Conservation (phyloP, 2,329 filamentous ascomycete species). For the Claviceps africana region DNA sequence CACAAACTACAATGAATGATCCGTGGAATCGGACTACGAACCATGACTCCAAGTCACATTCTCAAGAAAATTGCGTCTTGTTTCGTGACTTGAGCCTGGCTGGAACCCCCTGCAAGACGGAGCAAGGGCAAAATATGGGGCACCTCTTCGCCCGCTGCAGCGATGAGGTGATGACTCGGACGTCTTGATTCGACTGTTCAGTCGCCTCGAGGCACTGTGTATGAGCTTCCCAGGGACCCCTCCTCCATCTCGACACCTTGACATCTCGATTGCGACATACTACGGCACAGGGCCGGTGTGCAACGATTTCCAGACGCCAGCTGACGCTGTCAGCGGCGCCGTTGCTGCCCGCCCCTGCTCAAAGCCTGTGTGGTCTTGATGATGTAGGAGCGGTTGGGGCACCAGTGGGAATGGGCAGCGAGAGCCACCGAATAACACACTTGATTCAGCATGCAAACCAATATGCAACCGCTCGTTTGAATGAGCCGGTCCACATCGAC, state of each 20-base stretch:
- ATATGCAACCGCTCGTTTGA: not conserved
- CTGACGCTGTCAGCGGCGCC: not conserved
- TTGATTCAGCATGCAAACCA: not conserved
- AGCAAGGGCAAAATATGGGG: constrained; percentile 1
- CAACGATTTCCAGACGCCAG: not conserved
- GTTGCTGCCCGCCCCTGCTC: constrained; percentile 1
- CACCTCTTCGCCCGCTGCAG: not conserved
- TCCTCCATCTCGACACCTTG: not conserved
- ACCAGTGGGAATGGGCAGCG: not conserved
- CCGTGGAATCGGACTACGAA: not conserved
- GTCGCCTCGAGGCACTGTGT: not conserved
- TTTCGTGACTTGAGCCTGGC: not conserved
- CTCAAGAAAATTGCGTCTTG: not conserved
- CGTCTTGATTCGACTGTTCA: not conserved
- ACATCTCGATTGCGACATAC: not conserved
- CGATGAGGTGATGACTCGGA: not conserved
- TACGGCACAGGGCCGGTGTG: not conserved
- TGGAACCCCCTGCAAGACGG: not conserved
- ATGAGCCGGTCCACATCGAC: not conserved
- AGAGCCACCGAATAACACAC: not conserved
- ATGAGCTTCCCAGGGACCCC: not conserved
- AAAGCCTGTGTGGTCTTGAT: not conserved
- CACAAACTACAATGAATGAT: not conserved
- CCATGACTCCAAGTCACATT: not conserved
- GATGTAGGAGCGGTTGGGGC: not conserved